Conservation (phyloP, 257 asterid genomes). For the Coffea eugenioides region DNA sequence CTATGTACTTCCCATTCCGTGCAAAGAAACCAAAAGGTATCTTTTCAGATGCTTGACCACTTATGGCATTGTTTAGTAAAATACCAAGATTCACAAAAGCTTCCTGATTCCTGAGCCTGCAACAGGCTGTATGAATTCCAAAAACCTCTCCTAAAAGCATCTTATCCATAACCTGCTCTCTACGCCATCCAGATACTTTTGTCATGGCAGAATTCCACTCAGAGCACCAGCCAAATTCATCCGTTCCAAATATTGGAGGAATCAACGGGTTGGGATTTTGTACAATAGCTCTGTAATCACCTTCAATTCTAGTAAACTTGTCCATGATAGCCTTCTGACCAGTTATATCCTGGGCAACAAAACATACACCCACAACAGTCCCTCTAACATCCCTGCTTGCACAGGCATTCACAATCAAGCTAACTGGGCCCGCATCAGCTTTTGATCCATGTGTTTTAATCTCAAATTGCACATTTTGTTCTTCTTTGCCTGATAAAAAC, state of each 20-base stretch:
- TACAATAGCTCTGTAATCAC: slow-evolving; percentile 82
- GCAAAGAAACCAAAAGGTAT: slow-evolving; percentile 68
- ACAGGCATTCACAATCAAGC: slow-evolving; percentile 85
- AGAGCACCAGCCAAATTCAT: slow-evolving; percentile 93
- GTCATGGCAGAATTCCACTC: slow-evolving; percentile 98
- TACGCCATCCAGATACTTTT: slow-evolving; percentile 67
- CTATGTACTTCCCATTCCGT: slow-evolving; percentile 62
- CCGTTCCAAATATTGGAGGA: slow-evolving; percentile 92
- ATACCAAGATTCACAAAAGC: slow-evolving; percentile 75
- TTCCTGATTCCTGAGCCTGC: slow-evolving; percentile 83
- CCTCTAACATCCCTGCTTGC: slow-evolving; percentile 86
- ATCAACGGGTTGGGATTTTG: slow-evolving; percentile 87
- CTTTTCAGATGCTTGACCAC: slow-evolving; percentile 72
- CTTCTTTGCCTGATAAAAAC: slow-evolving; percentile 68
- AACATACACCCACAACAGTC: slow-evolving; percentile 87
- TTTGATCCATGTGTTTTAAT: slow-evolving; percentile 61
- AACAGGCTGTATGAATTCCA: slow-evolving; percentile 56
- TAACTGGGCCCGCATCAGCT: slow-evolving; percentile 66
- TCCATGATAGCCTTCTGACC: slow-evolving; percentile 83
- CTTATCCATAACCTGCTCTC: slow-evolving; percentile 75
- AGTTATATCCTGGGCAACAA: slow-evolving; percentile 89
- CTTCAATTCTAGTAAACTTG: slow-evolving; percentile 91
- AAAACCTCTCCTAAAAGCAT: slow-evolving; percentile 93
- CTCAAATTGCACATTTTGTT: slow-evolving; percentile 76
- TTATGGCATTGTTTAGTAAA: slow-evolving; percentile 66